Percentiles rank a stretch among this genome's conserved stretches.
phyloP scores from a whole-genome alignment of 2,329 filamentous ascomycete species.

The Neofusicoccum umdonicola region DNA sequence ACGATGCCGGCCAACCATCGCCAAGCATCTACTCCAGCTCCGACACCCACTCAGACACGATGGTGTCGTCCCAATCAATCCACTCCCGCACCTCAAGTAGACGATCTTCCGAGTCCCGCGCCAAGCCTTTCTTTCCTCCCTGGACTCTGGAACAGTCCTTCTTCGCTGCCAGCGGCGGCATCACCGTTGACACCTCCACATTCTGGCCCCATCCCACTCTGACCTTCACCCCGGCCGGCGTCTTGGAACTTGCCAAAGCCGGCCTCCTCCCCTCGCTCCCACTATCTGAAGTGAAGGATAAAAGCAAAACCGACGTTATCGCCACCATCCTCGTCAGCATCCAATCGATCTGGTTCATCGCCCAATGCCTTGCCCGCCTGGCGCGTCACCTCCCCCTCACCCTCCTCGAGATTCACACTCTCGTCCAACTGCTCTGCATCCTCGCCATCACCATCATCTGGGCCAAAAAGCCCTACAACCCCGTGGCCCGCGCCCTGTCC shows the following conservation, averaged over 20 bases:
- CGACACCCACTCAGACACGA: conserved; percentile 1
- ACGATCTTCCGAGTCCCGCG: not conserved
- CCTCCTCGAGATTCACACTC: conserved; percentile 38
- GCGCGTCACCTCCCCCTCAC: conserved; percentile 35
- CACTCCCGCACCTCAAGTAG: not conserved
- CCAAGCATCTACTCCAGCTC: conserved; percentile 1
- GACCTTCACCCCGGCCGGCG: conserved; percentile 23
- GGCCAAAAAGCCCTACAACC: conserved; percentile 35
- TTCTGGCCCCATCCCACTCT: conserved; percentile 15
- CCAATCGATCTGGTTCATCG: conserved; percentile 41
- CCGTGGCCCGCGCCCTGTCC: not conserved
- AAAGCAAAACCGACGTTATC: conserved; percentile 24
- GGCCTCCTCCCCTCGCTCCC: conserved; percentile 21
- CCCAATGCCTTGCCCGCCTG: conserved; percentile 35
- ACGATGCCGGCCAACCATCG: not conserved
- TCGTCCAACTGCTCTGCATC: conserved; percentile 36
- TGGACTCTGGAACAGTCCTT: conserved; percentile 22
- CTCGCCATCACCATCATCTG: conserved; percentile 35
- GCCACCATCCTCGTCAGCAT: conserved; percentile 32
- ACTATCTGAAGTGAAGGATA: conserved; percentile 21
- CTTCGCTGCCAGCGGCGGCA: conserved; percentile 25
- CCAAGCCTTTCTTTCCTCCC: not conserved
- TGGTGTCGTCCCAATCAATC: not conserved
- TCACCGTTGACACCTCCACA: conserved; percentile 19
- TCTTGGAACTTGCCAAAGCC: conserved; percentile 21